A percentile compares a stretch with the other conserved stretches of the same genome.
phyloP scores from a whole-genome alignment of 2,329 filamentous ascomycete genomes.

The Fusarium xyrophilum region DNA sequence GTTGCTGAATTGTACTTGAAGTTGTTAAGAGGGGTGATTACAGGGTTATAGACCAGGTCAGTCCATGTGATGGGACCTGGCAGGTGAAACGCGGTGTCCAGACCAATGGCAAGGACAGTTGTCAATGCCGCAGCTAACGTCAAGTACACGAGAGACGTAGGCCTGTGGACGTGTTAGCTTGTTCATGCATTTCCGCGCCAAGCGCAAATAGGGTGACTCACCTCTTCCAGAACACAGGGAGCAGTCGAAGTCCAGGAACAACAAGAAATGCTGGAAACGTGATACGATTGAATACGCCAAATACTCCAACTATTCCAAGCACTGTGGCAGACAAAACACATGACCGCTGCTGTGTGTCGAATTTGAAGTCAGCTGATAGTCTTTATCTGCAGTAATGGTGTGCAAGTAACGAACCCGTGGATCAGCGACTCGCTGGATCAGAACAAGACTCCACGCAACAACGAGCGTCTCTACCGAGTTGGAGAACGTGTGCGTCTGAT shows the following conservation, averaged over 20 bases:
- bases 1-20: conserved; percentile 75
- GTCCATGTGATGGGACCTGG: conserved; percentile 68
- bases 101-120: conserved; percentile 73
- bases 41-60: conserved; percentile 68
- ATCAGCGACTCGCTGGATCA: conserved; percentile 85
- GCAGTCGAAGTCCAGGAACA: conserved; percentile 80
- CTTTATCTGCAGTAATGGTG: conserved; percentile 1
- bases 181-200: conserved; percentile 8
- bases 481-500: conserved; percentile 97
- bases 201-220: conserved; percentile 52
- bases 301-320: conserved; percentile 80
- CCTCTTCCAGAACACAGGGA: conserved; percentile 86
- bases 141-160: conserved; percentile 68
- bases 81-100: conserved; percentile 87
- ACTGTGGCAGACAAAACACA: conserved; percentile 78
- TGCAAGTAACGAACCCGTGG: conserved; percentile 67
- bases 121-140: conserved; percentile 71
- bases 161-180: conserved; percentile 51
- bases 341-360: conserved; percentile 67
- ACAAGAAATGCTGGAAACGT: conserved; percentile 94
- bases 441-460: conserved; percentile 90
- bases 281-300: conserved; percentile 94
- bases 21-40: conserved; percentile 81
- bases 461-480: conserved; percentile 95
- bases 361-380: conserved; percentile 38